phyloP scores from a whole-genome alignment of 2,329 filamentous ascomycete genomes.

The Emericellopsis atlantica region DNA sequence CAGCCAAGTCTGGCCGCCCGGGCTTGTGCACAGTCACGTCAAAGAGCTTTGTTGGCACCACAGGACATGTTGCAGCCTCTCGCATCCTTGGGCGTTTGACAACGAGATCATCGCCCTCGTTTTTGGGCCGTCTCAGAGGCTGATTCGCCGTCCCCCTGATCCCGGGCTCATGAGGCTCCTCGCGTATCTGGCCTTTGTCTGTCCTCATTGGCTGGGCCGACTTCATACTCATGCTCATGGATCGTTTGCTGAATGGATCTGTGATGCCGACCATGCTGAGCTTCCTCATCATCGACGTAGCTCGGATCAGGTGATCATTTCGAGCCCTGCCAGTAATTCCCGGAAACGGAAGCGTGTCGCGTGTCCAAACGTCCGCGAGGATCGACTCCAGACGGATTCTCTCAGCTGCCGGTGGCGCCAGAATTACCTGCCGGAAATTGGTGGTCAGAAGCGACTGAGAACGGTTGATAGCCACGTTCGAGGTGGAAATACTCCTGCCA shows the following conservation, averaged over 20 bases:
- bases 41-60: neutral
- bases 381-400: conserved; percentile 63
- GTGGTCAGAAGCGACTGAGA: conserved; percentile 71
- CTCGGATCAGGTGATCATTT: conserved; percentile 64
- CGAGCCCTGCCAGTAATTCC: conserved; percentile 58
- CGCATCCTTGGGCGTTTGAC: neutral
- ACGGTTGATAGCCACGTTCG: conserved; percentile 49
- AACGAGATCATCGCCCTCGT: neutral
- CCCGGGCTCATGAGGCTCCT: too few species aligned
- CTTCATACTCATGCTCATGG: conserved; percentile 34
- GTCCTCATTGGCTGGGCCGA: neutral
- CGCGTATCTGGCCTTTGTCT: too few species aligned
- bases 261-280: conserved; percentile 73
- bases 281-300: conserved; percentile 78
- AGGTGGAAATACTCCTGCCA: conserved; percentile 23
- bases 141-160: too few species aligned
- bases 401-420: conserved; percentile 64
- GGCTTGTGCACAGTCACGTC: too few species aligned
- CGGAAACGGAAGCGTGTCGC: conserved; percentile 67
- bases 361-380: conserved; percentile 73
- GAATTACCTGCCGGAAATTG: conserved; percentile 50
- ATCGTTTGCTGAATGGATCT: conserved; percentile 62
- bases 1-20: too few species aligned
- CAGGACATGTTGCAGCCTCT: neutral
- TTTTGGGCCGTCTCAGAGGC: neutral